phyloP scores from a whole-genome alignment of 768 basidiomycete species.

The Lentinula edodes region DNA sequence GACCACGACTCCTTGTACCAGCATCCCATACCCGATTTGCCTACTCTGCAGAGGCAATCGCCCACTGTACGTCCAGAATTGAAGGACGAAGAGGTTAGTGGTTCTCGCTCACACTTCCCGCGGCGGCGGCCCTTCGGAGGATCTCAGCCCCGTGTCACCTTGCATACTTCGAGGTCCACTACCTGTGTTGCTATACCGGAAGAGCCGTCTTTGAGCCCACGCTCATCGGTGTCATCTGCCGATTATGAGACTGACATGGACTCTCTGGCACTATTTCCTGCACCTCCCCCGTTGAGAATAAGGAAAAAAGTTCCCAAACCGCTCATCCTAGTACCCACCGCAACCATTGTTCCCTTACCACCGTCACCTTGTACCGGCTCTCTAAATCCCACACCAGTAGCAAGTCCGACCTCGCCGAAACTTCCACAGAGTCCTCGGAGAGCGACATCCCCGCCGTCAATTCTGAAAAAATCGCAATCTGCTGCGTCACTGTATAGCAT shows the following conservation, averaged over 20 bases:
- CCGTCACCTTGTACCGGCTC: slow-evolving; percentile 25
- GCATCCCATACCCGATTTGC: neutral
- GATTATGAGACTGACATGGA: neutral
- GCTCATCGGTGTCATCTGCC: neutral
- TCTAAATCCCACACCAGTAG: slow-evolving; percentile 35
- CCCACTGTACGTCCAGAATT: slow-evolving; percentile 20
- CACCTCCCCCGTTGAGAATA: slow-evolving; percentile 11
- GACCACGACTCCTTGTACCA: slow-evolving; percentile 11
- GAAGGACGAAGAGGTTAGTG: slow-evolving; percentile 16
- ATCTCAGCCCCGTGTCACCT: neutral
- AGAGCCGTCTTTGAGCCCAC: neutral
- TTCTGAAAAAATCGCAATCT: slow-evolving; percentile 16
- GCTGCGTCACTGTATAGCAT: neutral
- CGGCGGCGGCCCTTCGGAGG: neutral
- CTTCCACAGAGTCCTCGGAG: slow-evolving; percentile 12
- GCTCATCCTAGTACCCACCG: slow-evolving; percentile 27
- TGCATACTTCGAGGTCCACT: neutral
- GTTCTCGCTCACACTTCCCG: neutral
- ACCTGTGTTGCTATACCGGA: slow-evolving; percentile 3
- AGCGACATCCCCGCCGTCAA: slow-evolving; percentile 10
- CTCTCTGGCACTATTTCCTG: slow-evolving; percentile 10
- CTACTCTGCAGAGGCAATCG: slow-evolving; percentile 13
- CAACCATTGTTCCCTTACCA: slow-evolving; percentile 23
- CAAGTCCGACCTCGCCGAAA: slow-evolving; percentile 35
- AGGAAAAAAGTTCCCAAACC: slow-evolving; percentile 23